Evolutionary conservation across 2,329 filamentous ascomycete species (phyloP).

Genomic region (Venturiaceae sp.): DNA sequence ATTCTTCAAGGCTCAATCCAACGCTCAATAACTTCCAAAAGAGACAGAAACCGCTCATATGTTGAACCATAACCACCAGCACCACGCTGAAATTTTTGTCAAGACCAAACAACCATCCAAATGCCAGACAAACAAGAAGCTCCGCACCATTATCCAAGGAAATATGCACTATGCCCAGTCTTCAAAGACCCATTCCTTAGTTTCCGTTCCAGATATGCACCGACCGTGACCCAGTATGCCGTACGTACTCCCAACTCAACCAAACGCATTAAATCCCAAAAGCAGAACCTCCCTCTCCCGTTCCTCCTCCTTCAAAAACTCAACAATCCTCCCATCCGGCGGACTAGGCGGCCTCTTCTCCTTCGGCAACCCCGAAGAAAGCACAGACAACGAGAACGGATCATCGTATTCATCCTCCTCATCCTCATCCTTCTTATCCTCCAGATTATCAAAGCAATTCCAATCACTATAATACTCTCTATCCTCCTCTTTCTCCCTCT

Average conservation of each 20-base stretch:
- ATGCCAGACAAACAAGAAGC: too few relatives aligned
- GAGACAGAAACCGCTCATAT: too few relatives aligned
- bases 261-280: not conserved
- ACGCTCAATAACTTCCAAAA: not conserved
- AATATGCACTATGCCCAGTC: too few relatives aligned
- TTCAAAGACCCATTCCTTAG: too few relatives aligned
- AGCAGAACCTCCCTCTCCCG: conserved; percentile 5
- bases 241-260: too few relatives aligned
- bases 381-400: not conserved
- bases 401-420: conserved; percentile 7
- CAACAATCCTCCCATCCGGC: not conserved
- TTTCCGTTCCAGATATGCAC: too few relatives aligned
- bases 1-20: not conserved
- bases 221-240: too few relatives aligned
- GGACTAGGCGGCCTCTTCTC: conserved; percentile 6
- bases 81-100: too few relatives aligned
- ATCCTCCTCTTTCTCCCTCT: not conserved
- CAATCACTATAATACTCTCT: conserved; percentile 4
- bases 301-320: conserved; percentile 6
- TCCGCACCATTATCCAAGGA: too few relatives aligned
- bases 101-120: too few relatives aligned
- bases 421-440: not conserved
- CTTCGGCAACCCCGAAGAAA: not conserved
- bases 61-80: too few relatives aligned
- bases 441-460: not conserved